Evolutionary conservation across 352 stramenopile genomes (phyloP).

Genomic region (Aphanomyces invadans): DNA sequence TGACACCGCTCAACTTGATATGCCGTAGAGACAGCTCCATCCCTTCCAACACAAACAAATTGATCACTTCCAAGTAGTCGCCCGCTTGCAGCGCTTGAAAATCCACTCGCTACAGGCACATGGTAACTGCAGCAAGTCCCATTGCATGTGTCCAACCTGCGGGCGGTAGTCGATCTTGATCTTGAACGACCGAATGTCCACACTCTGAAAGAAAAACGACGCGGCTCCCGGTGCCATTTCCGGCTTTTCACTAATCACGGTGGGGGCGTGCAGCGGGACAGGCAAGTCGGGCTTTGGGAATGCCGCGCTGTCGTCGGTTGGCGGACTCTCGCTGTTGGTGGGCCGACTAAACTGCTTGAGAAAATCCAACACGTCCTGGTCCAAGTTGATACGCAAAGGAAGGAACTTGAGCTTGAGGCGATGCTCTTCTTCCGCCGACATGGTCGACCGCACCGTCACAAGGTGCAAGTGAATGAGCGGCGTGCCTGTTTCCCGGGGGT

Average conservation of each 20-base stretch:
- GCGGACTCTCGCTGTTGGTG: too few relatives aligned
- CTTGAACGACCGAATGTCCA: constrained; percentile 82
- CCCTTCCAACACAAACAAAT: constrained; percentile 79
- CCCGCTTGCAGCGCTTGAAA: constrained; percentile 71
- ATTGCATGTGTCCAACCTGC: constrained; percentile 29
- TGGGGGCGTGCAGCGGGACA: constrained; percentile 4
- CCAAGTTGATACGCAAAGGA: constrained; percentile 74
- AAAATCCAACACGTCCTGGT: constrained; percentile 84
- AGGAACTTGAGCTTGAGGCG: constrained; percentile 66
- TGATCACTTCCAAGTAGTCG: constrained; percentile 86
- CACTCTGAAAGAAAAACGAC: constrained; percentile 81
- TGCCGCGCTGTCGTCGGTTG: constrained; percentile 20
- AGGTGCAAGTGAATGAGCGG: constrained; percentile 75
- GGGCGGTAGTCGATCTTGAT: constrained; percentile 88
- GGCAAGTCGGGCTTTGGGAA: background rate
- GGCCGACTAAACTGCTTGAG: constrained; percentile 64
- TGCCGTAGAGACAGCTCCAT: constrained; percentile 83
- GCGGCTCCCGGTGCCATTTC: constrained; percentile 44
- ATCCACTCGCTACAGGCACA: constrained; percentile 42
- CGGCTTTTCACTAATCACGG: constrained; percentile 19
- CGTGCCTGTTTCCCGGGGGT: constrained; percentile 77
- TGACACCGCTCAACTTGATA: constrained; percentile 73
- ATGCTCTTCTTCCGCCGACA: constrained; percentile 76
- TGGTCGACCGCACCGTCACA: constrained; percentile 43
- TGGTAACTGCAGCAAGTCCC: background rate